A percentile compares a stretch with the other conserved stretches of the same genome.
Conservation (phyloP, 2,329 filamentous ascomycete genomes). For the Neobulgaria alba region DNA sequence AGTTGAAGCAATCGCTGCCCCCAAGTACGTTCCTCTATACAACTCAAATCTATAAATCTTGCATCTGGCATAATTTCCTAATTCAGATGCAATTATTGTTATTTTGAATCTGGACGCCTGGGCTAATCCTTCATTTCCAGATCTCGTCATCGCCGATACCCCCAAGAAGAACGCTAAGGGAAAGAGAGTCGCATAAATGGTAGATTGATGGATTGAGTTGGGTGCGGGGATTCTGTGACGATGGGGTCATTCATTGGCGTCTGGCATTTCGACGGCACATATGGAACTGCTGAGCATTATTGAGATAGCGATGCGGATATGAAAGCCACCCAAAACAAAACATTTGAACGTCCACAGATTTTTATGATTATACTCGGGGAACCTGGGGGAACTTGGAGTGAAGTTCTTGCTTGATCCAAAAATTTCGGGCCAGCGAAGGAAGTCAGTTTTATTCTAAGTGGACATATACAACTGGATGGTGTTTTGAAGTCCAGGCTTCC, state of each 20-base stretch:
- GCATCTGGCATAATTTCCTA: not conserved
- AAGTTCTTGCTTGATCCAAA: no score
- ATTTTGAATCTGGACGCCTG: not conserved
- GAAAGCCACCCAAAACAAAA: slow-evolving; percentile 12
- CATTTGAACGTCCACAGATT: no score
- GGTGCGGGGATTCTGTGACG: slow-evolving; percentile 1
- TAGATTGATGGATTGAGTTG: slow-evolving; percentile 1
- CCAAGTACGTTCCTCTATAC: slow-evolving; percentile 64
- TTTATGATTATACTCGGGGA: no score
- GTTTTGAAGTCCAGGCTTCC: no score
- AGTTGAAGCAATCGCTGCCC: slow-evolving; percentile 98
- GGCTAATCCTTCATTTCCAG: slow-evolving; percentile 29
- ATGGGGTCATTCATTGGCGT: slow-evolving; percentile 13
- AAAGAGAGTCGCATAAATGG: slow-evolving; percentile 27
- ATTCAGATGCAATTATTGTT: not conserved
- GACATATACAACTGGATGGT: no score
- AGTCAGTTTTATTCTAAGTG: no score
- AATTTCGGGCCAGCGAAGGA: no score
- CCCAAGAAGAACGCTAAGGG: slow-evolving; percentile 50
- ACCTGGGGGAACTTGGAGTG: no score
- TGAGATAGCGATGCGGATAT: slow-evolving; percentile 19
- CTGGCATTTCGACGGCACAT: slow-evolving; percentile 15
- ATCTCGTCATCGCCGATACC: slow-evolving; percentile 49
- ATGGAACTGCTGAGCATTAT: slow-evolving; percentile 13
- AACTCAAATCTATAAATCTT: slow-evolving; percentile 26